Percentiles rank a stretch among this genome's conserved stretches.
Evolutionary conservation across 257 asterid genomes (phyloP).

Genomic region (Solanum peruvianum): DNA sequence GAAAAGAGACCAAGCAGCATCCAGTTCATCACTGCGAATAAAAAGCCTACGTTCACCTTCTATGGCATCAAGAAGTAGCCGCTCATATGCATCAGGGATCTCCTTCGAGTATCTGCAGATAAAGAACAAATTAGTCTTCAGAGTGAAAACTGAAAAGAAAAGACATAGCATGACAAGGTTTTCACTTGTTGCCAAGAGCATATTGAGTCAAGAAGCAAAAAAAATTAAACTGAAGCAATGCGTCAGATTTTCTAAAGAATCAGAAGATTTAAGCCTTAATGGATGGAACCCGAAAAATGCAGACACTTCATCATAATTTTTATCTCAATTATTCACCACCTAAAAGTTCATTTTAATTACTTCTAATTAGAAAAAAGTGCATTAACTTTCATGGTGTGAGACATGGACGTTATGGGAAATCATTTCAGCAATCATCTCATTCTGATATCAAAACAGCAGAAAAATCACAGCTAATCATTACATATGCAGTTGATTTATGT

Average conservation of each 20-base stretch:
- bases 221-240: not conserved
- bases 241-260: not conserved
- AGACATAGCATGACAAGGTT: not conserved
- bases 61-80: conserved; percentile 82
- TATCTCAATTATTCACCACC: not conserved
- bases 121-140: not conserved
- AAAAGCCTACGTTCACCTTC: conserved; percentile 96
- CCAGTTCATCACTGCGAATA: conserved; percentile 86
- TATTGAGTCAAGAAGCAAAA: not conserved
- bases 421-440: not conserved
- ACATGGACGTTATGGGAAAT: not conserved
- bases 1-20: conserved; percentile 96
- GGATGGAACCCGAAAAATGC: not conserved
- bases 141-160: not conserved
- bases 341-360: not conserved
- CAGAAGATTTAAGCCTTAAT: not conserved
- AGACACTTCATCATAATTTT: not conserved
- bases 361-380: not conserved
- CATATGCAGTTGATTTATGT: not conserved
- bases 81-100: conserved; percentile 96
- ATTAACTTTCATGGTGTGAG: not conserved
- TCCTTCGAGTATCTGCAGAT: conserved; percentile 64
- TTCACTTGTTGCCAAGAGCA: not conserved
- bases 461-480: not conserved
- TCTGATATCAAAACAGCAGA: not conserved